A percentile compares a stretch with the other conserved stretches of the same genome.
Evolutionary conservation across 163 green algal species (phyloP).

Genomic region (Prototheca cutis): DNA sequence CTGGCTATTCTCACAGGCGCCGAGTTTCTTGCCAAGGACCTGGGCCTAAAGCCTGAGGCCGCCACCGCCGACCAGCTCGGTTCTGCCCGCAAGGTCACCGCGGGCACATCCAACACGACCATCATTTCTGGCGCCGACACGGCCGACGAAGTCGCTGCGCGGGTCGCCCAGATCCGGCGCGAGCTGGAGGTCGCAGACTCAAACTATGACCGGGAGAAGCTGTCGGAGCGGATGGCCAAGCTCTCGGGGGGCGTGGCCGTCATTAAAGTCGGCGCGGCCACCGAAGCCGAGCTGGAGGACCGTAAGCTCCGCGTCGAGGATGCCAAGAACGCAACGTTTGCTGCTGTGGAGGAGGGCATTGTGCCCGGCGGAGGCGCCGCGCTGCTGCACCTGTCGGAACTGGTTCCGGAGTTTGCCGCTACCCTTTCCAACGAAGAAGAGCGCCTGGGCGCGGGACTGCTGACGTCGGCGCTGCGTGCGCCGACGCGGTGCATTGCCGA

Average conservation of each 20-base stretch:
- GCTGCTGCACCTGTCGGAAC: constrained; percentile 88
- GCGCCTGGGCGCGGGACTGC: constrained; percentile 86
- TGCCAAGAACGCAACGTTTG: constrained; percentile 97
- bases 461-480: constrained; percentile 71
- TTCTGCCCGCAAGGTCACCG: constrained; percentile 78
- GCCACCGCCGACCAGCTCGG: constrained; percentile 83
- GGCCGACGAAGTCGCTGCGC: constrained; percentile 91
- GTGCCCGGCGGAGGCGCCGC: constrained; percentile 78
- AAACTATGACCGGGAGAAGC: constrained; percentile 97
- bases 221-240: constrained; percentile 95
- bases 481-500: constrained; percentile 77
- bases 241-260: constrained; percentile 85
- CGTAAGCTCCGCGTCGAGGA: constrained; percentile 98
- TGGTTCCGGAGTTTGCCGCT: constrained; percentile 68
- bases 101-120: constrained; percentile 69
- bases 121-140: constrained; percentile 89
- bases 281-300: constrained; percentile 96
- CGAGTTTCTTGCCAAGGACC: constrained; percentile 92
- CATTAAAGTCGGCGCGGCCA: constrained; percentile 94
- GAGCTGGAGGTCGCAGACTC: constrained; percentile 89
- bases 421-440: constrained; percentile 61
- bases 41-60: constrained; percentile 65
- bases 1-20: constrained; percentile 90
- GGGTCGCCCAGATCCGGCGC: constrained; percentile 88
- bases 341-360: constrained; percentile 90